Evolutionary conservation across 73 alveolate genomes (phyloP).

Genomic region (Paramecium pentaurelia): DNA sequence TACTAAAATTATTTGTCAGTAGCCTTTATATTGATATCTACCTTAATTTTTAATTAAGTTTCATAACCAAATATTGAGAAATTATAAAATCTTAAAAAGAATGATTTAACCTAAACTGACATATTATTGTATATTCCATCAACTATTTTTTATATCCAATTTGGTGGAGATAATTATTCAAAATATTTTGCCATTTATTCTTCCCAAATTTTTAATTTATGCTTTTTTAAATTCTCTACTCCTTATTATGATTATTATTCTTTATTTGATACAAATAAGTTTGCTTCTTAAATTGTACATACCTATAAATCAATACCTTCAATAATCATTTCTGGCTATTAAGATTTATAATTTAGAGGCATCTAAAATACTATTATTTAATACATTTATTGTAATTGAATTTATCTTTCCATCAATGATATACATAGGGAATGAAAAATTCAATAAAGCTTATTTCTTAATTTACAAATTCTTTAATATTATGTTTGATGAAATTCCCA

Average conservation of each 20-base stretch:
- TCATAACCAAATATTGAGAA: slow-evolving; percentile 8
- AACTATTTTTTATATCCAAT: slow-evolving; percentile 34
- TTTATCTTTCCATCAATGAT: slow-evolving; percentile 43
- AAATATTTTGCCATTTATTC: slow-evolving; percentile 41
- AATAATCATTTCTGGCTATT: neutral
- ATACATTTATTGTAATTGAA: slow-evolving; percentile 17
- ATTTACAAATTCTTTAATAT: neutral
- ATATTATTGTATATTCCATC: slow-evolving; percentile 43
- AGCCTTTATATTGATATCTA: slow-evolving; percentile 6
- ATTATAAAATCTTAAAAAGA: neutral
- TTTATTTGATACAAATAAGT: neutral
- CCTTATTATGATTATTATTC: neutral
- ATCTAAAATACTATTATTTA: neutral
- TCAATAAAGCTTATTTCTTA: slow-evolving; percentile 27
- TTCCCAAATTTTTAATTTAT: slow-evolving; percentile 40
- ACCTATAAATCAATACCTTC: neutral
- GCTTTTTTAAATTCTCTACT: slow-evolving; percentile 21
- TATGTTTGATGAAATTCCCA: neutral
- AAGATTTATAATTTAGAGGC: neutral
- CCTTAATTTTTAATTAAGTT: neutral
- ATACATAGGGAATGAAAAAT: slow-evolving; percentile 38
- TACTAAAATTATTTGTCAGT: neutral
- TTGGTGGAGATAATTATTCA: slow-evolving; percentile 8
- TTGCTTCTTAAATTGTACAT: neutral
- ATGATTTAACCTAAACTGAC: neutral